Conservation (phyloP, 2,329 filamentous ascomycete genomes). For the Teratosphaeria gauchensis region DNA sequence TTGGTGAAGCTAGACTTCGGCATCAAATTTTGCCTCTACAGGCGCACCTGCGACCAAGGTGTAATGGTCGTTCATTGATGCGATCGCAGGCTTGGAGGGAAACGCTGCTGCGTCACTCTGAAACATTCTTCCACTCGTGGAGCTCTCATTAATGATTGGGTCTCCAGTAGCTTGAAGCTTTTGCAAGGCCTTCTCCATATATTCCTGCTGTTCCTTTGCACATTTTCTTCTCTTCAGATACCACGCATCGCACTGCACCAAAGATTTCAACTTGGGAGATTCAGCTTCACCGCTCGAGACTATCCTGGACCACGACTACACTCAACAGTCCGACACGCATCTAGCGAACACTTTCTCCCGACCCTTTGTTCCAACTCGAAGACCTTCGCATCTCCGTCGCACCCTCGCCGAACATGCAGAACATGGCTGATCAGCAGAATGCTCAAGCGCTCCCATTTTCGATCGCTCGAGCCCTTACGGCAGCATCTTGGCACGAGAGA, state of each 20-base stretch:
- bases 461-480: background rate
- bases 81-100: background rate
- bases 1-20: background rate
- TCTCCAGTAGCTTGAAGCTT: background rate
- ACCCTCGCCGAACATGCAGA: background rate
- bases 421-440: background rate
- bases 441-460: background rate
- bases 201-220: background rate
- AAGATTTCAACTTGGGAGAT: background rate
- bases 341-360: too few relatives aligned
- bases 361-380: too few relatives aligned
- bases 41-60: too few relatives aligned
- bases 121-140: background rate
- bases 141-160: background rate
- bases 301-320: background rate
- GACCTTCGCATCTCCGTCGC: too few relatives aligned
- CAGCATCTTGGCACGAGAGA: background rate
- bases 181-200: background rate
- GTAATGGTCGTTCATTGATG: background rate
- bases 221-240: background rate
- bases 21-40: too few relatives aligned
- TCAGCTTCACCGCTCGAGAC: background rate
- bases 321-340: too few relatives aligned
- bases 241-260: background rate
- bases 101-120: background rate